Base-by-base conservation (phyloP, 2,329 filamentous ascomycete species). In the Calonectria naviculata region DNA sequence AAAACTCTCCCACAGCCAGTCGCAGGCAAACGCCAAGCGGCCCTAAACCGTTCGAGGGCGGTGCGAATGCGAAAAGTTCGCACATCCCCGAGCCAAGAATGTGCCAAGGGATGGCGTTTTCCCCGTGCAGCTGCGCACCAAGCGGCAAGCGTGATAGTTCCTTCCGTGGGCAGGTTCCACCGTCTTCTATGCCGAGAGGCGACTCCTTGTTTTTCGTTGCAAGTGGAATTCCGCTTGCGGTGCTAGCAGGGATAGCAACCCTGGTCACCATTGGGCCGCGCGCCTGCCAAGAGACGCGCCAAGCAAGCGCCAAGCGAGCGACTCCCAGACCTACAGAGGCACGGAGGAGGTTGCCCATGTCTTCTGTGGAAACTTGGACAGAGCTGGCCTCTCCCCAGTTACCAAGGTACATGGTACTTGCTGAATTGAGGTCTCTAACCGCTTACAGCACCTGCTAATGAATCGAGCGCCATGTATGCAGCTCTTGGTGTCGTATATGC, bases 1-100 rank as follows among this genome's bases (percentile, higher is more conserved):
- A 72, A 68, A 78, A 78, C 67, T 78, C 76, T 73, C 17, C n/a
- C 71, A 61, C n/a, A 44, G 68, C 71, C 64, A 77, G 65, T 67
- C 24, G 52, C 19, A 29, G 31, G 44, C 21, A 42, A 42, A 19
- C 15, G 29, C 64, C 65, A 58, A 65, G 60, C 36, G 34, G 44
- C 69, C 65, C 74, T 71, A 70, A 65, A 68, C 75, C 72, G 64
- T 64, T 71, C 71, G 67, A 65, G 71, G 70, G 72, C 65, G 46
- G 34, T 61, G 60, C 64, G 28, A 36, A 65, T 41, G 21, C 24
- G 21, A 49, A 62, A 44, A 61, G 36, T 46, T 62, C 29, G 29
- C 19, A 34, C 38, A 17, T 38, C 26, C 41, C 36, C 34, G 47
- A n/a, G 29, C 74, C 76, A 77, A 74, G 73, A 58, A 29, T 24